Base-by-base conservation (phyloP, 1,284 basidiomycete genomes). In the Hypsizygus ulmarius region DNA sequence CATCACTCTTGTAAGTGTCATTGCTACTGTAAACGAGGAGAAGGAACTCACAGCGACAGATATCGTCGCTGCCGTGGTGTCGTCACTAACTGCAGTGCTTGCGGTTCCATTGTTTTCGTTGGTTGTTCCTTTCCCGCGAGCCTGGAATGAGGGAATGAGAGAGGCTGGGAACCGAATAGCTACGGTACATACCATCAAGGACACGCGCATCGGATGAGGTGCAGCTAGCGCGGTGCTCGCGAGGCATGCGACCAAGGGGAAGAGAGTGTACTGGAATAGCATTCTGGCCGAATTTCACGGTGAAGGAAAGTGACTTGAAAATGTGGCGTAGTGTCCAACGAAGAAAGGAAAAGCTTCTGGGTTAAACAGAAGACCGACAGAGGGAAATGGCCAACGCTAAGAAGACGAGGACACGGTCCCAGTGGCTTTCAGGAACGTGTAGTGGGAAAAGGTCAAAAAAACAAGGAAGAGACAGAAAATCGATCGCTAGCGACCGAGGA, bases 401-500 rank as follows among this genome's bases (percentile, higher is more conserved):
- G 34, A 37, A 32, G 18, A 32, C 6, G 29, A 11, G 2, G 28
- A 33, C 12, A 7, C 25, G 5, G 29, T 10, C 11, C 7, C 3
- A 30, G 5, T 12, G 11, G 25, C 14, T 28, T 33, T 10, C 29
- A 28, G 11, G 15, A 9, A 10, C 28, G 33, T 21, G 40, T 14
- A 8, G 34, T 39, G 6, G 42, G 32, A 27, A 39, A 16, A 43
- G 27, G 39, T 19, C 35, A 15, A 1, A 15, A 15, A 38, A 18
- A 15, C 15, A 10, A 25, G 45, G 39, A 47, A 47, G 46, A 45
- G 48, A 50, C 43, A 45, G 43, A 37, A 25, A 45, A 5, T 50
- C 48, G 48, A 45, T 50, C 48, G 43, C 48, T 38, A 34, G 32
- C 32, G 48, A 50, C 39, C 48, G 48, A 50, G 27, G 42, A 44